These are phyloP conservation scores for Brettanomyces nanus DNA, from an alignment of 805 yeast genomes.

Conservation along the genomic window DNA sequence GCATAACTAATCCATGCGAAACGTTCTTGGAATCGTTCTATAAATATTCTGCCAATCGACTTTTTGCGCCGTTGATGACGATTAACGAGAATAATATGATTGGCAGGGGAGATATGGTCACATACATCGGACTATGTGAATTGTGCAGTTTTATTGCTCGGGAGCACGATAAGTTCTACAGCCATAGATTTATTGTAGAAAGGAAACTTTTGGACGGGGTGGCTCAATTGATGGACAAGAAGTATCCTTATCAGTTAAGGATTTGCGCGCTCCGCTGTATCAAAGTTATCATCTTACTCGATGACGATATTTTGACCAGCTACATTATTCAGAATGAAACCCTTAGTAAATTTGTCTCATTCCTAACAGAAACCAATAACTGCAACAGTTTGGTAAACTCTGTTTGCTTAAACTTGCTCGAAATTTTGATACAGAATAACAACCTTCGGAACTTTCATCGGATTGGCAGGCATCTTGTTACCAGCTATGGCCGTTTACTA, in stretches of 20 bases:
- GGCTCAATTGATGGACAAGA: conserved; percentile 35
- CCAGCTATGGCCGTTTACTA: conserved; percentile 11
- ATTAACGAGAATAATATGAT: conserved; percentile 5
- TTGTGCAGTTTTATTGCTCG: conserved; percentile 57
- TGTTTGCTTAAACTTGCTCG: conserved; percentile 55
- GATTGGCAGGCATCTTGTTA: conserved; percentile 15
- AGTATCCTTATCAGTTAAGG: conserved; percentile 44
- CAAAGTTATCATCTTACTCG: conserved; percentile 49
- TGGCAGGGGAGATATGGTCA: conserved; percentile 2
- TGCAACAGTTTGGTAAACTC: conserved; percentile 65
- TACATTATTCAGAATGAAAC: conserved; percentile 51
- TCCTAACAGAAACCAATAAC: conserved; percentile 39
- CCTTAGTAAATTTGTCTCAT: conserved; percentile 38
- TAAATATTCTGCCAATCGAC: conserved; percentile 28
- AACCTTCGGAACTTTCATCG: conserved; percentile 13
- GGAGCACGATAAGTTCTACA: conserved; percentile 49
- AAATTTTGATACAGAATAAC: conserved; percentile 15
- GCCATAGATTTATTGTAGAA: conserved; percentile 57
- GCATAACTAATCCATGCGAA: conserved; percentile 19
- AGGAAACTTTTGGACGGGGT: conserved; percentile 52
- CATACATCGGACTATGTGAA: conserved; percentile 46
- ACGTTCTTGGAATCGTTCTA: conserved; percentile 54
- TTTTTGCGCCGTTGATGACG: conserved; percentile 23
- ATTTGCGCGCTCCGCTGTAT: conserved; percentile 65
- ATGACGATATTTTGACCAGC: conserved; percentile 53